phyloP scores from a whole-genome alignment of 2,329 filamentous ascomycete genomes.

The Sodiomyces alkalinus region DNA sequence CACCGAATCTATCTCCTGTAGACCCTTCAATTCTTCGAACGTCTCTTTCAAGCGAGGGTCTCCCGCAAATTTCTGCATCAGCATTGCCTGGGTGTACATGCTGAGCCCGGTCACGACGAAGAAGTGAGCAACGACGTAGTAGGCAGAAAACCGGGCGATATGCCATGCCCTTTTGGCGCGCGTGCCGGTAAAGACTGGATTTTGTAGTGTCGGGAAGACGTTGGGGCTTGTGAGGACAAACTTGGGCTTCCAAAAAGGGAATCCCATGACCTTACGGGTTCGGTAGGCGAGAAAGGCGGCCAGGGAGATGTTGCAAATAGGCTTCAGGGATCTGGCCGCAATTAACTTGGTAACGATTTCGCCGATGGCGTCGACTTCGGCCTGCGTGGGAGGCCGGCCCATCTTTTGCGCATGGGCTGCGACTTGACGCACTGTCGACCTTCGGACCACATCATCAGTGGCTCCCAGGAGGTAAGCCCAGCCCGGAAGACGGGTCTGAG shows the following conservation, averaged over 20 bases:
- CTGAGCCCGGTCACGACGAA: no score
- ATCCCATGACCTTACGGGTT: slow-evolving; percentile 19
- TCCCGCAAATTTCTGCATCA: no score
- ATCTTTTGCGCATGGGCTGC: background rate
- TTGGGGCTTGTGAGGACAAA: slow-evolving; percentile 14
- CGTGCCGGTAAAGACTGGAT: slow-evolving; percentile 12
- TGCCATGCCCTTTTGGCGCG: slow-evolving; percentile 20
- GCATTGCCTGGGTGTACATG: no score
- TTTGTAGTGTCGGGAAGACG: slow-evolving; percentile 13
- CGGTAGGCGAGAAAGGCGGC: slow-evolving; percentile 13
- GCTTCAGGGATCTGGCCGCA: slow-evolving; percentile 12
- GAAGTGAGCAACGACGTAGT: slow-evolving; percentile 14
- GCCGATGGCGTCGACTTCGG: slow-evolving; percentile 18
- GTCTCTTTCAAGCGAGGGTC: no score
- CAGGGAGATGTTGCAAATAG: slow-evolving; percentile 3
- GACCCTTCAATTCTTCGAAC: no score
- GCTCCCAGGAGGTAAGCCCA: slow-evolving; percentile 2
- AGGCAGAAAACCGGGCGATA: slow-evolving; percentile 16
- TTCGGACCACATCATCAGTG: slow-evolving; percentile 1
- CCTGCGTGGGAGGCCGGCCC: slow-evolving; percentile 16
- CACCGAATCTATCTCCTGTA: no score
- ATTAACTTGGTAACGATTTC: slow-evolving; percentile 9
- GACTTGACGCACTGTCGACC: background rate
- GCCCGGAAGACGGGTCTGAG: slow-evolving; percentile 1
- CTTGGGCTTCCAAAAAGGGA: slow-evolving; percentile 24